Evolutionary conservation across 2,329 filamentous ascomycete species (phyloP), one percentile per base, ranked within the genome.

Genomic region (Cyclaneusma minus): DNA sequence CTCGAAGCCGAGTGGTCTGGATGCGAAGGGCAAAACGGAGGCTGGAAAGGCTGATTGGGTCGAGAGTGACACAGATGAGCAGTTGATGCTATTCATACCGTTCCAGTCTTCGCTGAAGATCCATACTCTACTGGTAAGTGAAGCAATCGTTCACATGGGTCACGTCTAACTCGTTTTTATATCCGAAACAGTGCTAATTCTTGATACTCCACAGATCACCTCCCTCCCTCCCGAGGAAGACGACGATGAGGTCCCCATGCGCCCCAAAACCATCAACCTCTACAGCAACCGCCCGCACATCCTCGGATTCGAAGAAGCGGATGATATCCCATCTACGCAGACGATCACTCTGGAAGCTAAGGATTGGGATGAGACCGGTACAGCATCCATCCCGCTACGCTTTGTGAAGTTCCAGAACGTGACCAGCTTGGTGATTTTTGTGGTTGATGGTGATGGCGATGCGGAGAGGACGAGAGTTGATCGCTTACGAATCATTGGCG

Each of bases 321-420:
- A 94, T 32, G 82, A 87, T 43, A 75, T 80, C 28, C 64, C 75
- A 25, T 67, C 81, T 1, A 85, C 81, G 10, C 89, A 98, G 53
- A 65, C 63, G 27, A 70, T 94, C 32, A 75, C 75, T 42, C 62
- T 98, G 22, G 61, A 64, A 34, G 60, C 73, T 23, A 62, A 66
- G 27, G 82, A 93, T 45, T 98, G 89, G 87, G 80, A 84, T 50
- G 59, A 64, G 22, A 70, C 80, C 9, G 77, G 73, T 27, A 87
- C 81, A 6, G 77, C 71, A 9, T 79, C 63, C 41, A 56, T 87
- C 28, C 55, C 65, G 22, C 56, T 95, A 42, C 79, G 85, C 9
- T 94, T 87, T 45, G 89, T 98, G 54, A 94, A 94, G 58, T 98
- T 95, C 61, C 89, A 95, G 56, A 91, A 84, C 47, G 79, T 94